phyloP scores from a whole-genome alignment of 176 grass and related monocot genomes.

The Pontederia paniculata region DNA sequence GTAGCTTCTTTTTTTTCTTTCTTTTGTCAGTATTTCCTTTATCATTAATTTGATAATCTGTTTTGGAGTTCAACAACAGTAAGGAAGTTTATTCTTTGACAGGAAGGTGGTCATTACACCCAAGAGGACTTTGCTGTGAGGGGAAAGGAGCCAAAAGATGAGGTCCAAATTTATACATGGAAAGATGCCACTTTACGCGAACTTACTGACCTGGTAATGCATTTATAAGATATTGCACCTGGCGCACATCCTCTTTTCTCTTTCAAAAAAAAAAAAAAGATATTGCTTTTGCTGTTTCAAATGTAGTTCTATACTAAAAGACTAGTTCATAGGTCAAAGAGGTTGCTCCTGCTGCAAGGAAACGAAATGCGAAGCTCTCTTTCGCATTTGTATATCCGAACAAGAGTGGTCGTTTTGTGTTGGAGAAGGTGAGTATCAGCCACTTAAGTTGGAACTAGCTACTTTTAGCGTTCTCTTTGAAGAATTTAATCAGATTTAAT shows the following conservation, averaged over 20 bases:
- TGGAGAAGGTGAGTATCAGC: conserved; percentile 54
- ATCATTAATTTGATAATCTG: neutral
- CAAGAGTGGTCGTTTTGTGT: conserved; percentile 84
- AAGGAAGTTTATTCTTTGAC: conserved; percentile 1
- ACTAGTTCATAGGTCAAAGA: conserved; percentile 78
- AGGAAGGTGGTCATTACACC: conserved; percentile 66
- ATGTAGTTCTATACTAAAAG: too few relatives aligned
- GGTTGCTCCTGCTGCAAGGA: conserved; percentile 88
- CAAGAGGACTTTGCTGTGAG: conserved; percentile 85
- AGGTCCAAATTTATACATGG: conserved; percentile 98
- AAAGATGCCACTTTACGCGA: conserved; percentile 87
- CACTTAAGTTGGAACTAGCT: too few relatives aligned
- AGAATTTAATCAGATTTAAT: neutral
- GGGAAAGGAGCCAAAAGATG: conserved; percentile 96
- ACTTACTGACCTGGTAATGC: conserved; percentile 81
- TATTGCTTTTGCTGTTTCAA: conserved; percentile 1
- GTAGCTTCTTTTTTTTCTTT: neutral
- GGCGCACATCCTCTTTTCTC: too few relatives aligned
- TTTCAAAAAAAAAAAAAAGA: too few relatives aligned
- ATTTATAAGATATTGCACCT: too few relatives aligned
- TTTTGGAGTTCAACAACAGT: neutral
- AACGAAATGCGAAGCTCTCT: conserved; percentile 76
- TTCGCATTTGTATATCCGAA: conserved; percentile 92
- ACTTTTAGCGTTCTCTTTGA: neutral
- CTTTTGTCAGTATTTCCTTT: neutral